Evolutionary conservation across 805 yeast genomes (phyloP).

Genomic region (Saccharomyces paradoxus): DNA sequence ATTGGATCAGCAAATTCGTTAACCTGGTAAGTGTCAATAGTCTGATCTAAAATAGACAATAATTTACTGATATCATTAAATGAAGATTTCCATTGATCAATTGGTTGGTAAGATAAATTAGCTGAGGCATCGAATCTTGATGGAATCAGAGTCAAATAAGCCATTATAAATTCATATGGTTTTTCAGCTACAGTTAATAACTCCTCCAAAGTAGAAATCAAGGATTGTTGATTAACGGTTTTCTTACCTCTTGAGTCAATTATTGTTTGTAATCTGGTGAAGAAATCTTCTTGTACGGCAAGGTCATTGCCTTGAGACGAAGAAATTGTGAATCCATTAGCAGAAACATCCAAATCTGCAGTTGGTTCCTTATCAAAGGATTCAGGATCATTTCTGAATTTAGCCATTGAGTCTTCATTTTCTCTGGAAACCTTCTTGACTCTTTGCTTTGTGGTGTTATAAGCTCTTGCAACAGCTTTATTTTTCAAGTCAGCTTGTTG

Average conservation of each 20-base stretch:
- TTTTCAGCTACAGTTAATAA: slow-evolving; percentile 42
- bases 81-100: slow-evolving; percentile 70
- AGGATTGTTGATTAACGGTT: slow-evolving; percentile 77
- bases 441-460: slow-evolving; percentile 82
- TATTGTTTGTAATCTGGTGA: slow-evolving; percentile 63
- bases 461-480: slow-evolving; percentile 80
- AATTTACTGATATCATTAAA: slow-evolving; percentile 54
- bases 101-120: slow-evolving; percentile 62
- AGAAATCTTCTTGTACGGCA: slow-evolving; percentile 42
- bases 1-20: slow-evolving; percentile 62
- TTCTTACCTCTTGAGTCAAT: slow-evolving; percentile 92
- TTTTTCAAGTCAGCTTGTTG: slow-evolving; percentile 59
- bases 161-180: slow-evolving; percentile 69
- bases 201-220: slow-evolving; percentile 61
- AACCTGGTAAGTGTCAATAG: slow-evolving; percentile 52
- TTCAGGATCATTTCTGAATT: slow-evolving; percentile 63
- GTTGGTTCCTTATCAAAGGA: slow-evolving; percentile 51
- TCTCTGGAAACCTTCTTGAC: slow-evolving; percentile 73
- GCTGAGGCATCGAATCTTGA: slow-evolving; percentile 76
- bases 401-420: slow-evolving; percentile 47
- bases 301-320: slow-evolving; percentile 24
- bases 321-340: slow-evolving; percentile 28
- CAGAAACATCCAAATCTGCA: slow-evolving; percentile 23
- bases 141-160: slow-evolving; percentile 76
- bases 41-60: slow-evolving; percentile 59